A percentile compares a stretch with the other conserved stretches of the same genome.
Conservation (phyloP, 1,284 basidiomycete genomes). For the Lentinula novae-zelandiae region DNA sequence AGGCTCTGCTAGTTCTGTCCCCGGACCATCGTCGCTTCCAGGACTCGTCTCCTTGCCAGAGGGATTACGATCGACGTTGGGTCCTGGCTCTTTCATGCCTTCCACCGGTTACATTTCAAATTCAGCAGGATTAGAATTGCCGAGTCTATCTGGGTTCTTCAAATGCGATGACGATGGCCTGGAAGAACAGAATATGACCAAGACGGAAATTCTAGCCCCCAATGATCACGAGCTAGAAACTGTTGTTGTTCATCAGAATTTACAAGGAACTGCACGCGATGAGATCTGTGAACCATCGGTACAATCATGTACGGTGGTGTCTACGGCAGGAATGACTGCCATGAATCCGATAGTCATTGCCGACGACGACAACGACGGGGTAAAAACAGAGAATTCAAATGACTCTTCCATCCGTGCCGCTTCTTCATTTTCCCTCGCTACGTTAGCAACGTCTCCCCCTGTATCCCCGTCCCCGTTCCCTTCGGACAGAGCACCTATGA, state of each 20-base stretch:
- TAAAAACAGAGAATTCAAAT: background rate
- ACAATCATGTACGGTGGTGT: too few relatives aligned
- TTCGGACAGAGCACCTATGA: background rate
- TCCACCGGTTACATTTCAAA: background rate
- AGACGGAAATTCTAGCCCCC: background rate
- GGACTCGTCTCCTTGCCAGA: background rate
- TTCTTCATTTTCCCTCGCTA: background rate
- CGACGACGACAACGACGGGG: background rate
- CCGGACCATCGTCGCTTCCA: background rate
- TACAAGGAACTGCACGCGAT: too few relatives aligned
- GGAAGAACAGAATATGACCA: background rate
- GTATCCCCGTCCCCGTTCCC: too few relatives aligned
- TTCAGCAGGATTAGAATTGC: background rate
- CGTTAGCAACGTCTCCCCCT: too few relatives aligned
- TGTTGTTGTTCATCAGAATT: too few relatives aligned
- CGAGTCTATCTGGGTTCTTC: background rate
- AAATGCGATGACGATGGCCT: background rate
- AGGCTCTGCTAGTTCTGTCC: background rate
- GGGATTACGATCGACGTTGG: background rate
- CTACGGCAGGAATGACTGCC: too few relatives aligned
- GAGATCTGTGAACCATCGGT: too few relatives aligned
- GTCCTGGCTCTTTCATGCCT: background rate
- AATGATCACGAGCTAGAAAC: background rate
- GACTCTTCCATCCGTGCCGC: background rate
- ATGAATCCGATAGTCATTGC: background rate